Base-by-base conservation (phyloP, 148 eudicot genomes). In the Dianthus caryophyllus region DNA sequence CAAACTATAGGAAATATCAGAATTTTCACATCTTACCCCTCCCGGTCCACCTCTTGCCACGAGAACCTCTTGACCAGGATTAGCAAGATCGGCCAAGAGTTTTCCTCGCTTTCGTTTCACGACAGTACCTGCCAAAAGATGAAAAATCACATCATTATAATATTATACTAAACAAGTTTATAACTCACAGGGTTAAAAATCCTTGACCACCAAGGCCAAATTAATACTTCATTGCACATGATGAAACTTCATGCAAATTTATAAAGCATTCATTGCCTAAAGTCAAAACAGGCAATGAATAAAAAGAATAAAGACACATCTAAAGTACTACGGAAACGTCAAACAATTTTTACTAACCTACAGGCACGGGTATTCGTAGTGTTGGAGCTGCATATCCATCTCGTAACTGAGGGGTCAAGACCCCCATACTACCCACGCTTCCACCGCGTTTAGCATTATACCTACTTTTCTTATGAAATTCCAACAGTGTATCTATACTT, bases 31-130 rank as follows among this genome's bases (percentile, higher is more conserved):
- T 46, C 90, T 88, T 69, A 94, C 98, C 90, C 98, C 97, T 83
- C 98, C 98, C 76, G 83, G 97, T 69, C 97, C 98, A 67, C 98
- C 98, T 84, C 92, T 88, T 68, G 97, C 98, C 76, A 94, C 97
- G 68, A 94, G 87, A 71, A 94, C 77, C 81, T 94, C 96, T 16
- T 94, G 87, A 36, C 96, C 92, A 20, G 85, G 97, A 50, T 65
- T 77, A 49, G 98, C 88, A 64, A 94, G 84, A 79, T 94, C 98
- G 62, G 98, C 98, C 78, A 94, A 74, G 65, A 86, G 81, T 68
- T 90, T 90, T 55, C 98, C 98, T 48, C 85, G 84, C 78, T 94
- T 94, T 41, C 77, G 90, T 70, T 85, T 90, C 53, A 94, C 96
- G 71, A 90, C 97, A 15, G 98, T 94, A 67, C 98, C 98, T 94